phyloP scores from a whole-genome alignment of 2,329 filamentous ascomycete species.

The Fusarium dimerum region DNA sequence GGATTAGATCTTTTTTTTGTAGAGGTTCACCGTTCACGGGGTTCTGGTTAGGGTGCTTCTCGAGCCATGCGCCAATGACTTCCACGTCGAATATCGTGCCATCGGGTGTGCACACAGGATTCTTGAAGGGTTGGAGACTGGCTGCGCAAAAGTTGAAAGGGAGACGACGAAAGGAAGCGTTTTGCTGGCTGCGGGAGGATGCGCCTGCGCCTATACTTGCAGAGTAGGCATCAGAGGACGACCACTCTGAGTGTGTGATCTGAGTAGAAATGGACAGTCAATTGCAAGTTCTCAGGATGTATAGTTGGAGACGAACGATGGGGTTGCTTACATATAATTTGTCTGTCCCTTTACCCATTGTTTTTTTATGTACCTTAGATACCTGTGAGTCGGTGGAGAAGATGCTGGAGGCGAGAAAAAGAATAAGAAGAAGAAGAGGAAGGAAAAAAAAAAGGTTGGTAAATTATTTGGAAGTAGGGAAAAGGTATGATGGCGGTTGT shows the following conservation, averaged over 20 bases:
- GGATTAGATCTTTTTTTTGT: conserved; percentile 80
- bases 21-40: conserved; percentile 82
- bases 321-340: conserved; percentile 45
- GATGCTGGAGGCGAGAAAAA: too few species aligned
- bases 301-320: too few species aligned
- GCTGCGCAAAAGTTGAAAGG: conserved; percentile 99
- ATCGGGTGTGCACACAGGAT: conserved; percentile 85
- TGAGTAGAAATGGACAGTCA: conserved; percentile 17
- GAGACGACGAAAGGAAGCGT: conserved; percentile 76
- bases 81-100: conserved; percentile 95
- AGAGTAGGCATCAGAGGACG: conserved; percentile 83
- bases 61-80: conserved; percentile 91
- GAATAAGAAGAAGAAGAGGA: too few species aligned
- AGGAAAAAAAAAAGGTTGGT: too few species aligned
- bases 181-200: conserved; percentile 48
- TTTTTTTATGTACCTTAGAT: conserved; percentile 1
- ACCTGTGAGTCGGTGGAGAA: neutral
- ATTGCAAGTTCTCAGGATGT: neutral
- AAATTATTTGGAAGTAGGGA: neutral
- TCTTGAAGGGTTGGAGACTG: conserved; percentile 90
- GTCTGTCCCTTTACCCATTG: conserved; percentile 47
- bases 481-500: conserved; percentile 16
- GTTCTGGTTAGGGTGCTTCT: conserved; percentile 84
- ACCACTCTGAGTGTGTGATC: conserved; percentile 98
- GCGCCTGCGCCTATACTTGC: conserved; percentile 74